Base-by-base conservation (phyloP, 495 filamentous ascomycete genomes). In the Daldinia concentrica region DNA sequence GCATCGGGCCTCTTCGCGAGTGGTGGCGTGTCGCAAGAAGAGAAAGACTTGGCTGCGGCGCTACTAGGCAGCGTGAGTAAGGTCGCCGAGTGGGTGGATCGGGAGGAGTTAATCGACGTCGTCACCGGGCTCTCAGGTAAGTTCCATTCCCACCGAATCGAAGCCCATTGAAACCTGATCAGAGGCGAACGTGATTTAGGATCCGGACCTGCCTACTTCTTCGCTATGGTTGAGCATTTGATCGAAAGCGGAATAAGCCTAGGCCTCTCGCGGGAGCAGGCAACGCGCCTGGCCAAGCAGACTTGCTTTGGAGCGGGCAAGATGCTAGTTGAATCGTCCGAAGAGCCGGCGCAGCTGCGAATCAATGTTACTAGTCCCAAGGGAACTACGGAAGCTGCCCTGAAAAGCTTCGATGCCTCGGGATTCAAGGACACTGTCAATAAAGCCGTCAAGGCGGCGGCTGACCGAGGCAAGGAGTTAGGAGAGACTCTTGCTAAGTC, bases 111-210 rank as follows among this genome's bases (percentile, higher is more conserved):
- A 14, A 70, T 81, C 11, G 78, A 81, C 27, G 78, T 77, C n/a
- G 76, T 81, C 12, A 81, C 79, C 1, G 78, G 76, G 6, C 50
- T 81, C 1, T 81, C 79, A 11, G 79, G 79, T 79, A 74, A 72
- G 72, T n/a, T 58, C 3, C 19, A 59, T 48, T 19, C 60, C 30
- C 26, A 24, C 48, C 48, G 11, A 43, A 30, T n/a, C 17, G n/a
- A 52, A 27, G 30, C n/a, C n/a, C 2, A 32, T 50, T 58, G 22
- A 39, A 66, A 51, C 55, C 14, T 50, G 30, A 17, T 55, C 37
- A 66, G 68, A 43, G n/a, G 52, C 36, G 19, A 34, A 68, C 9
- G n/a, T 57, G 22, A 27, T 41, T 12, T 63, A 79, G 77, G 77
- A 15, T 79, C 77, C 48, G 77, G 77, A 26, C 77, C 77, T 24